Percentiles rank a stretch among this genome's conserved stretches.
Conservation (phyloP, 768 basidiomycete genomes). For the Tricholoma furcatifolium region DNA sequence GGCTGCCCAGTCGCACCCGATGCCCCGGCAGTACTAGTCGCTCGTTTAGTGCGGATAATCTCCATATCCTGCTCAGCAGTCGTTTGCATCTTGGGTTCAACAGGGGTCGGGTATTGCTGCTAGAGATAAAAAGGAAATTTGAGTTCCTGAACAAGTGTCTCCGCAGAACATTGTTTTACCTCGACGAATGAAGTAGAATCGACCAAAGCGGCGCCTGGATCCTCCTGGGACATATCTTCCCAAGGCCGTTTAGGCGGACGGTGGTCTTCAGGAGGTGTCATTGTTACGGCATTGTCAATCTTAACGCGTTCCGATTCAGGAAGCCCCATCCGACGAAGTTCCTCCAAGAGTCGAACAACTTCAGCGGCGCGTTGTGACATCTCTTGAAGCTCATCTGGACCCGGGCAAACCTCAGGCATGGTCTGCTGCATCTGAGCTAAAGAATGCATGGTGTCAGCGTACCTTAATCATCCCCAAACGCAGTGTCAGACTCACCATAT, state of each 20-base stretch:
- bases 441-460: conserved; percentile 7
- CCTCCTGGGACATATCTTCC: conserved; percentile 67
- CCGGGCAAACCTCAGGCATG: conserved; percentile 50
- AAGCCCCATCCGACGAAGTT: conserved; percentile 44
- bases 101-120: conserved; percentile 28
- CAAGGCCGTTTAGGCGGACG: conserved; percentile 77
- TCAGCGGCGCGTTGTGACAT: conserved; percentile 67
- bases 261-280: conserved; percentile 43
- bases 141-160: not conserved
- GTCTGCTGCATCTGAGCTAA: conserved; percentile 45
- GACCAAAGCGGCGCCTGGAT: conserved; percentile 23
- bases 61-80: conserved; percentile 87
- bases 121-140: conserved; percentile 1
- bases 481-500: conserved; percentile 49
- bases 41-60: conserved; percentile 77
- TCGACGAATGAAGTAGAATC: conserved; percentile 30
- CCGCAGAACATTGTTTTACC: conserved; percentile 20
- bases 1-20: conserved; percentile 49
- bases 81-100: conserved; percentile 42
- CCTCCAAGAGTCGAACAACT: conserved; percentile 69
- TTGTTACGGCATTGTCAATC: conserved; percentile 26
- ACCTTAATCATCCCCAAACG: not conserved
- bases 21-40: conserved; percentile 62
- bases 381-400: conserved; percentile 56
- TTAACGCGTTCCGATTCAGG: conserved; percentile 36